Conservation (phyloP, 805 yeast species). For the Cyberlindnera xylosilytica region DNA sequence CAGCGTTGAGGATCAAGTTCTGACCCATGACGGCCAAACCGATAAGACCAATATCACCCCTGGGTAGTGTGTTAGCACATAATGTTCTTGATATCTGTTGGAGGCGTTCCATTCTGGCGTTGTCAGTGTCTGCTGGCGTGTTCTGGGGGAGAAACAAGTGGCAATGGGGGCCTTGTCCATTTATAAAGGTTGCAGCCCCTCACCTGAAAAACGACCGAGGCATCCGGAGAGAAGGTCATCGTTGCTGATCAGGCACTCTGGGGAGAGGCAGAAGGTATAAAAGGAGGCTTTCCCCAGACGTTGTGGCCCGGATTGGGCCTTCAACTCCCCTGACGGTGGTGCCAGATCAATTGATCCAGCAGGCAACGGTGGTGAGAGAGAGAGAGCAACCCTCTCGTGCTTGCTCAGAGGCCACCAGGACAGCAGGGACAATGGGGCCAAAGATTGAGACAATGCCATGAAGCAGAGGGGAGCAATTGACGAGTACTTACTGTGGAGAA, state of each 20-base stretch:
- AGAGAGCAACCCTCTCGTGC: too few species aligned
- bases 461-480: too few species aligned
- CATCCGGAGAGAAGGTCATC: neutral
- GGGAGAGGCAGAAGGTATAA: neutral
- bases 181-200: too few species aligned
- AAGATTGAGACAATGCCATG: too few species aligned
- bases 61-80: constrained; percentile 27
- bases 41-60: constrained; percentile 97
- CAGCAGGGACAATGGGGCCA: too few species aligned
- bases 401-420: too few species aligned
- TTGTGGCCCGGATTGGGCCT: too few species aligned
- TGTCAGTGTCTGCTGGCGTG: neutral
- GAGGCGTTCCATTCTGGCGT: constrained; percentile 9
- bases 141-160: neutral
- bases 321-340: too few species aligned
- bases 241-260: too few species aligned
- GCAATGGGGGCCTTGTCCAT: neutral
- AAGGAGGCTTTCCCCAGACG: too few species aligned
- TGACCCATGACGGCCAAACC: constrained; percentile 99
- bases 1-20: constrained; percentile 94
- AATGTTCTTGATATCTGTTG: constrained; percentile 7
- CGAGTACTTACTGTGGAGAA: constrained; percentile 10
- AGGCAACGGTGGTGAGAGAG: too few species aligned
- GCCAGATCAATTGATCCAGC: too few species aligned
- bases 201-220: neutral